Percentiles rank a stretch among this genome's conserved stretches.
Evolutionary conservation across 768 basidiomycete species (phyloP).

Genomic region (Agrocybe chaxingu): DNA sequence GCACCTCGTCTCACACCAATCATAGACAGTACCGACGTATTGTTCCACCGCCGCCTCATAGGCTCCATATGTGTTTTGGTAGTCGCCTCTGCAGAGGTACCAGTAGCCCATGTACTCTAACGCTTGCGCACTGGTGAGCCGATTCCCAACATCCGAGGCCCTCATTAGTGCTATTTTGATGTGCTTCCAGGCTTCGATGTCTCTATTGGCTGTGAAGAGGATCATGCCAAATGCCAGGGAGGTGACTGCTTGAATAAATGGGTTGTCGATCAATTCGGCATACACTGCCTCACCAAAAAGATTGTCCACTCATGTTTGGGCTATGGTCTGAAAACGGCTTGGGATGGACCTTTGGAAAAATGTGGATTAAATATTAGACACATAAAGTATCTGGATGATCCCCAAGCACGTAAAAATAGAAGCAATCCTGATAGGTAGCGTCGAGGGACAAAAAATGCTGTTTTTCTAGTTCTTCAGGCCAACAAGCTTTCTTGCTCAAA

Average conservation of each 20-base stretch:
- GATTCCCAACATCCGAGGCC: constrained; percentile 3
- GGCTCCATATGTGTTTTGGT: constrained; percentile 6
- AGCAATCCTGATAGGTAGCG: too few species aligned
- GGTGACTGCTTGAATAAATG: constrained; percentile 4
- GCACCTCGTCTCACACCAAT: neutral
- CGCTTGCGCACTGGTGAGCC: neutral
- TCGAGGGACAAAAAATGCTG: too few species aligned
- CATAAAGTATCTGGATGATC: too few species aligned
- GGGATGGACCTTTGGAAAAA: too few species aligned
- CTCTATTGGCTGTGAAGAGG: constrained; percentile 3
- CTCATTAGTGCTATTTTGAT: constrained; percentile 2
- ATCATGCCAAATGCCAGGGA: constrained; percentile 1
- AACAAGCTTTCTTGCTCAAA: too few species aligned
- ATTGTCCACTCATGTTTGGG: too few species aligned
- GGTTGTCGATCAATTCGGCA: constrained; percentile 2
- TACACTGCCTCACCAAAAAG: too few species aligned
- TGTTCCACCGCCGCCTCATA: constrained; percentile 5
- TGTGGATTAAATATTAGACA: too few species aligned
- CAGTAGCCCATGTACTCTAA: constrained; percentile 7
- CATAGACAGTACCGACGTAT: neutral
- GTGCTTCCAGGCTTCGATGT: constrained; percentile 1
- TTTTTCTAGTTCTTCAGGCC: too few species aligned
- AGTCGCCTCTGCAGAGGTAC: constrained; percentile 8
- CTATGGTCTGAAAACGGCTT: too few species aligned
- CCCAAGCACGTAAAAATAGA: too few species aligned